A percentile compares a stretch with the other conserved stretches of the same genome.
These are phyloP conservation scores for Aspergillus brunneoviolaceus DNA, from an alignment of 2,329 filamentous ascomycete genomes.

Conservation along the genomic window DNA sequence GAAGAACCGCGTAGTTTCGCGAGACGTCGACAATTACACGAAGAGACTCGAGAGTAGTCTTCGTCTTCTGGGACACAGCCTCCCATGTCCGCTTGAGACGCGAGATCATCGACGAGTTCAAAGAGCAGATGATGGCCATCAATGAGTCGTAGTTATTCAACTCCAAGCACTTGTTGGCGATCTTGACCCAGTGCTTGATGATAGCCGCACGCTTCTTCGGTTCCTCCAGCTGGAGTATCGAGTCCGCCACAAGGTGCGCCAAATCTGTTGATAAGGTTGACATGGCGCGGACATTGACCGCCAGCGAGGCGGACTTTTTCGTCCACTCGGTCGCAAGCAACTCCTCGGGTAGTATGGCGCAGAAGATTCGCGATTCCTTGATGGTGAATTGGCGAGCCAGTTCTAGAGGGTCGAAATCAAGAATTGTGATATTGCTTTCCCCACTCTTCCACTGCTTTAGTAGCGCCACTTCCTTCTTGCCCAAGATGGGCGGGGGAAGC, in stretches of 20 bases:
- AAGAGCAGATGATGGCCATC: conserved; percentile 93
- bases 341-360: conserved; percentile 87
- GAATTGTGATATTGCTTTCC: conserved; percentile 67
- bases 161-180: conserved; percentile 80
- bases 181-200: conserved; percentile 98
- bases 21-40: conserved; percentile 84
- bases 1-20: conserved; percentile 85
- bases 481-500: conserved; percentile 67
- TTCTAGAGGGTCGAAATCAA: conserved; percentile 90
- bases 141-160: conserved; percentile 94
- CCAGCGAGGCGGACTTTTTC: conserved; percentile 75
- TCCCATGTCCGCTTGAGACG: conserved; percentile 93
- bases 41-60: conserved; percentile 72
- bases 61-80: conserved; percentile 76
- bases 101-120: conserved; percentile 88
- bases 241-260: conserved; percentile 89
- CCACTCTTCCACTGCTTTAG: conserved; percentile 74
- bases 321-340: conserved; percentile 91
- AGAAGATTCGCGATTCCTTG: conserved; percentile 89
- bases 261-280: conserved; percentile 88
- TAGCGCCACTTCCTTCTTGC: conserved; percentile 71
- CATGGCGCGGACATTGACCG: conserved; percentile 91
- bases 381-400: conserved; percentile 88
- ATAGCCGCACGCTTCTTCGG: conserved; percentile 85
- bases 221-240: conserved; percentile 83